Conservation (phyloP, 1,139 yeast genomes). For the Magnusiomyces fungicola region DNA sequence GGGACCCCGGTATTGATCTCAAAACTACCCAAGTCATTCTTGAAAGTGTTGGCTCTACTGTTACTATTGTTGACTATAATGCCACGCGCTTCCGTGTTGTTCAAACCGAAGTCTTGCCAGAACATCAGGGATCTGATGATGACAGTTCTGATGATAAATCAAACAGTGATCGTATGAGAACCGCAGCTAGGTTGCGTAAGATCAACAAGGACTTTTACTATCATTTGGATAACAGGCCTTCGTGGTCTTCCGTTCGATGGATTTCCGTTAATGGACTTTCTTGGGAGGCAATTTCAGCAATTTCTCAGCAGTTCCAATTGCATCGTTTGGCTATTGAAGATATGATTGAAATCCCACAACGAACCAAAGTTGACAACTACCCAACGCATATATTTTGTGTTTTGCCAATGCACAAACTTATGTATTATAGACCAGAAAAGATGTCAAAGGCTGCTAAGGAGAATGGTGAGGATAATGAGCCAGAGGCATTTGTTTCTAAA, state of each 20-base stretch:
- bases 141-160: conserved; percentile 11
- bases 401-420: conserved; percentile 42
- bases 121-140: conserved; percentile 8
- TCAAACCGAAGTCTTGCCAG: conserved; percentile 26
- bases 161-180: too few species aligned
- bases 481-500: not conserved
- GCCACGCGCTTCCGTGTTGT: conserved; percentile 37
- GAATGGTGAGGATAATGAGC: not conserved
- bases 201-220: conserved; percentile 20
- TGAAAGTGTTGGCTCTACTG: conserved; percentile 42
- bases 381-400: conserved; percentile 45
- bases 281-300: conserved; percentile 45
- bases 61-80: conserved; percentile 44
- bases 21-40: conserved; percentile 42
- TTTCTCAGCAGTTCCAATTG: conserved; percentile 36
- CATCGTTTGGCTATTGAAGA: conserved; percentile 50
- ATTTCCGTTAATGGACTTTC: conserved; percentile 48
- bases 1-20: conserved; percentile 52
- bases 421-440: conserved; percentile 24
- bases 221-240: conserved; percentile 32
- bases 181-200: too few species aligned
- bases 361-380: conserved; percentile 48
- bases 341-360: conserved; percentile 50
- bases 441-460: conserved; percentile 7
- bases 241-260: conserved; percentile 48